Evolutionary conservation across 2,329 filamentous ascomycete genomes (phyloP), one percentile per base, ranked within the genome.

Genomic region (Harringtonia aguacate): DNA sequence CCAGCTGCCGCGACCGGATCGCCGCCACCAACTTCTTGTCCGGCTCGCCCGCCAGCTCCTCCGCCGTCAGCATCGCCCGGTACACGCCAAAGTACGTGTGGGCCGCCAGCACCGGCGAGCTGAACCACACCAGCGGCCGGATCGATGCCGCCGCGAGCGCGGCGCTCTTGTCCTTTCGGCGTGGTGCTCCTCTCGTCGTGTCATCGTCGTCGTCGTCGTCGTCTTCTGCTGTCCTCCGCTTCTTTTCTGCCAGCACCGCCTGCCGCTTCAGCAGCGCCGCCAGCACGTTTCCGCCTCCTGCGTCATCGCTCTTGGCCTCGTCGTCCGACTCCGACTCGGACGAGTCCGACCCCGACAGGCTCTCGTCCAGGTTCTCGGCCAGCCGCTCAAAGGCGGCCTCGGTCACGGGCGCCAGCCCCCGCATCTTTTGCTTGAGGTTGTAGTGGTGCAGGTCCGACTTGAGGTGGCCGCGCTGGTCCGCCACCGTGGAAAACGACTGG

Each of bases 371-470:
- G 47, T 92, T 79, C 30, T 80, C 86, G 8, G 97, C 72, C 8
- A 95, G 72, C 58, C 82, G 86, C 59, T 92, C 86, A 53, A 98
- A 98, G 29, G 95, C 88, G 8, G 58, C 61, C 57, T 98, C 92
- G 2, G 78, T 77, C 2, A 95, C 82, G 0, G 85, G 64, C 10
- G 72, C 73, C 46, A 73, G 71, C 0, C 86, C 86, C 38, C 86
- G 79, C 45, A 95, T 67, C 67, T 86, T 94, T 59, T 90, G 85
- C 64, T 95, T 97, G 48, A 97, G 66, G 59, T 98, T 98, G 66
- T 95, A 98, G 51, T 83, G 77, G 61, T 98, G 92, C 39, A 94
- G 72, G 57, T 98, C 92, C 10, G 90, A 95, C 55, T 86, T 84
- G 46, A 86, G 79, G 63, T 98, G 92, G 47, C 78, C 75, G 48